Percentiles rank a stretch among this genome's conserved stretches.
Conservation (phyloP, 768 basidiomycete species). For the Leccinum subgranulosum region DNA sequence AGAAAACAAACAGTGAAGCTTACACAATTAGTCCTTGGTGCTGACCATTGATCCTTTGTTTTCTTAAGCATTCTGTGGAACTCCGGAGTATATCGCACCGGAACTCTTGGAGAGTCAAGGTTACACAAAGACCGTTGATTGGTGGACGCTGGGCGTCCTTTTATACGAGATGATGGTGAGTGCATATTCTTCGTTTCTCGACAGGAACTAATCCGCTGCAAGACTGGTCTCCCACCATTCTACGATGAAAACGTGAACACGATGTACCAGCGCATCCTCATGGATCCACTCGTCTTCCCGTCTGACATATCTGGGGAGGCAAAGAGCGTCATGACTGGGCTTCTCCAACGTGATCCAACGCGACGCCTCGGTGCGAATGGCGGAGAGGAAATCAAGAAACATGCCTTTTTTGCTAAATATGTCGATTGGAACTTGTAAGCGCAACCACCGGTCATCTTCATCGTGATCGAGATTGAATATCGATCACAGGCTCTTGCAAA, state of each 20-base stretch:
- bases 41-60: constrained; percentile 3
- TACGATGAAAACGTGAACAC: constrained; percentile 99
- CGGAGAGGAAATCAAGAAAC: constrained; percentile 93
- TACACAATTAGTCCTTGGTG: background rate
- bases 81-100: constrained; percentile 97
- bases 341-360: constrained; percentile 86
- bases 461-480: background rate
- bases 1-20: constrained; percentile 89
- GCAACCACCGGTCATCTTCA: background rate
- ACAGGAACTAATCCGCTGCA: constrained; percentile 6
- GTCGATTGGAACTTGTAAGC: constrained; percentile 84
- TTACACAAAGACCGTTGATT: constrained; percentile 97
- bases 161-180: constrained; percentile 94
- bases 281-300: constrained; percentile 91
- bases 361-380: constrained; percentile 88
- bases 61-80: constrained; percentile 87
- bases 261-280: constrained; percentile 94
- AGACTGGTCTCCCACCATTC: constrained; percentile 97
- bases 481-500: constrained; percentile 63
- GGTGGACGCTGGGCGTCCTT: constrained; percentile 97
- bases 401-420: constrained; percentile 92
- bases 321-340: constrained; percentile 79
- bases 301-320: constrained; percentile 87
- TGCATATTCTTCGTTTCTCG: background rate
- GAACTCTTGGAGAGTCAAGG: constrained; percentile 95